Base-by-base conservation (phyloP, 805 yeast species). In the Ogataea thermomethanolica region DNA sequence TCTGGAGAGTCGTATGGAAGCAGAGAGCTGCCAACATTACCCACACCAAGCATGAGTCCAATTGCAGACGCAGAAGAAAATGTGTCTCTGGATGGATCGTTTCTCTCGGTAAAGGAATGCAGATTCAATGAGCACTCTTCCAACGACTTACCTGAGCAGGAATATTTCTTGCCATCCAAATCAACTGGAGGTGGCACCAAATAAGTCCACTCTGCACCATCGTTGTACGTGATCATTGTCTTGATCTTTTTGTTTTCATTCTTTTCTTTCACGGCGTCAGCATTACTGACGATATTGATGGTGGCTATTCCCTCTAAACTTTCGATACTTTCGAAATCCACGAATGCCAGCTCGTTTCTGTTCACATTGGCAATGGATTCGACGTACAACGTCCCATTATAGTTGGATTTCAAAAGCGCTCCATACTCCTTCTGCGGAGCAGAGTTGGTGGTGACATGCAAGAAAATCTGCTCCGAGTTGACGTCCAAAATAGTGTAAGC, bases 41-140 rank as follows among this genome's bases (percentile, higher is more conserved):
- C 99, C n/a, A 84, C 78, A n/a, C 84, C 97, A 49, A 93, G 69
- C 73, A 91, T 64, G 65, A 89, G 65, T 1, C 99, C 99, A 13
- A 83, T 71, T 0, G 98, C 98, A 8, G 96, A 82, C 0, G 86
- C 79, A 0, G 98, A 89, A 0, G 95, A 84, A 51, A 69, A 86
- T 0, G 95, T 82, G 56, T 91, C 97, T 53, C 96, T 74, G 1
- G 46, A 24, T 40, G 75, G 73, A 59, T 90, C 97, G 3, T 65
- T 64, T 48, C 96, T 72, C 59, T 91, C 97, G 1, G 97, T 90
- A 60, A 75, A 90, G 0, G 98, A 95, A 58, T 89, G 97, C 33
- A 91, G 62, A 57, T 91, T 84, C 52, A 91, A 73, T 0, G 95
- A 80, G 53, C 97, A 91, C 33, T 76, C 70, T 2, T 71, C 72